Evolutionary conservation across 2,329 filamentous ascomycete genomes (phyloP).

Genomic region (Sphaerulina musiva): DNA sequence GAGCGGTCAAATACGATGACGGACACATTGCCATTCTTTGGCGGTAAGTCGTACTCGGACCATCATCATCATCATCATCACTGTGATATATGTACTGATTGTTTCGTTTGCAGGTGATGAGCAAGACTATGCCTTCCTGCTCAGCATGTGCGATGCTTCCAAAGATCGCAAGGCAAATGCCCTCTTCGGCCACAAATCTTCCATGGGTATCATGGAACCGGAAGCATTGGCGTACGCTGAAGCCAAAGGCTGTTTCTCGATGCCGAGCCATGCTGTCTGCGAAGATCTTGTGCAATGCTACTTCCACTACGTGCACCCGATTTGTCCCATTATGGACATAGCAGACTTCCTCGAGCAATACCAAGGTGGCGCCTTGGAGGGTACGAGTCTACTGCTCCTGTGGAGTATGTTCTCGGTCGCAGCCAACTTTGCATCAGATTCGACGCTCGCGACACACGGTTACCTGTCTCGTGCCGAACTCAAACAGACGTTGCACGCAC

Average conservation of each 20-base stretch:
- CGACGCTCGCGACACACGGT: conserved; percentile 3
- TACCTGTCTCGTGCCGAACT: conserved; percentile 8
- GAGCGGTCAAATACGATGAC: conserved; percentile 6
- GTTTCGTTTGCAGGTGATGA: background rate
- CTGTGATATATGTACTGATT: background rate
- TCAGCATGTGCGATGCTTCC: conserved; percentile 5
- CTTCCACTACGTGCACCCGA: conserved; percentile 16
- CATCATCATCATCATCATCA: background rate
- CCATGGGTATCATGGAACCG: background rate
- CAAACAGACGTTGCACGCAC: conserved; percentile 11
- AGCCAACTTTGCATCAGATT: conserved; percentile 8
- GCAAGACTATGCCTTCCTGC: conserved; percentile 4
- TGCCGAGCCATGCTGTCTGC: conserved; percentile 8
- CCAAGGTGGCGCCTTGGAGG: conserved; percentile 6
- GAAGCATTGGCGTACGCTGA: conserved; percentile 8
- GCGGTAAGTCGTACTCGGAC: background rate
- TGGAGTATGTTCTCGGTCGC: conserved; percentile 19
- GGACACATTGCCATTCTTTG: conserved; percentile 4
- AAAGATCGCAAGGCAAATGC: background rate
- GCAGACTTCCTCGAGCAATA: conserved; percentile 13
- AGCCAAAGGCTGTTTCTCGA: conserved; percentile 9
- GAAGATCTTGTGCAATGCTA: conserved; percentile 12
- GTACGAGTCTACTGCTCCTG: conserved; percentile 13
- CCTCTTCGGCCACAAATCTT: background rate
- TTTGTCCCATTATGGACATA: conserved; percentile 13